Evolutionary conservation across 495 filamentous ascomycete genomes (phyloP).

Genomic region (Xylaria bambusicola): DNA sequence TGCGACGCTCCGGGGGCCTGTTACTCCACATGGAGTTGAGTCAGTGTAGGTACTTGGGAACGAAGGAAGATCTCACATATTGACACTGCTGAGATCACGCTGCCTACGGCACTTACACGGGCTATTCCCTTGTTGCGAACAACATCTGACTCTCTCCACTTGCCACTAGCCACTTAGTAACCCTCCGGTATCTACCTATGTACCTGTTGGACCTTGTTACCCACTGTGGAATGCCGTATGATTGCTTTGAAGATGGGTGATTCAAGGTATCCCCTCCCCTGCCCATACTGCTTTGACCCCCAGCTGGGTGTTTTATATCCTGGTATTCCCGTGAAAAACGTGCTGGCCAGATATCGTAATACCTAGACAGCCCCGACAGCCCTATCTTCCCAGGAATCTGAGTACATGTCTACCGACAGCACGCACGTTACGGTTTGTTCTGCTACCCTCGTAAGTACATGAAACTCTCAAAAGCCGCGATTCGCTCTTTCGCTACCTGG

Average conservation of each 20-base stretch:
- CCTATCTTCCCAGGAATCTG: background rate
- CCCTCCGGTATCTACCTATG: background rate
- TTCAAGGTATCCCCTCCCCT: background rate
- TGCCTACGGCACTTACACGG: constrained; percentile 6
- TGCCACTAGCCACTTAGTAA: background rate
- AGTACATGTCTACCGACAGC: no score
- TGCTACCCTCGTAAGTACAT: no score
- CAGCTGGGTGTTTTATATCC: background rate
- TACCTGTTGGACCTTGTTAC: background rate
- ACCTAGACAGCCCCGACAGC: no score
- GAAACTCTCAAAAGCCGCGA: no score
- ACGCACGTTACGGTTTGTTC: no score
- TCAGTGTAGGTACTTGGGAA: background rate
- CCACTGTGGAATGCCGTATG: constrained; percentile 1
- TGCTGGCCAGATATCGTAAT: background rate
- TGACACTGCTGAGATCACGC: constrained; percentile 8
- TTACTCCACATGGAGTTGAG: constrained; percentile 3
- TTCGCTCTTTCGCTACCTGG: no score
- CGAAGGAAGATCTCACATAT: constrained; percentile 11
- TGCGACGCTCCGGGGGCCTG: constrained; percentile 3
- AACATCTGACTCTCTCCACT: background rate
- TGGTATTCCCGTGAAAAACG: constrained; percentile 10
- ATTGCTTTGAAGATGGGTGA: background rate
- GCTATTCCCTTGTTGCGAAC: background rate
- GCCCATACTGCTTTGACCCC: background rate